phyloP scores from a whole-genome alignment of 805 yeast species.

The Barnettozyma vustinii region DNA sequence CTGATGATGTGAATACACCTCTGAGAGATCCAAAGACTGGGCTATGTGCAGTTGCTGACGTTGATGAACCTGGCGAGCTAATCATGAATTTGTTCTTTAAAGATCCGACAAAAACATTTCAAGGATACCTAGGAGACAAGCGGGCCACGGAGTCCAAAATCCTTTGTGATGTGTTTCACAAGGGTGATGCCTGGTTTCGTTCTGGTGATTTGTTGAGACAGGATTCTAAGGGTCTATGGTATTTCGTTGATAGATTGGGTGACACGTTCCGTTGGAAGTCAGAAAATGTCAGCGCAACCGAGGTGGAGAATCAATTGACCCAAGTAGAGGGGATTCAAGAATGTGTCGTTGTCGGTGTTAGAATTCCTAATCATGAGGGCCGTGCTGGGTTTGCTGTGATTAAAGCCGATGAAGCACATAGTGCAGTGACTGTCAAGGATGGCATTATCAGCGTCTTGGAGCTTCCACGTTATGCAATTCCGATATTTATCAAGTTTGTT shows the following conservation, averaged over 20 bases:
- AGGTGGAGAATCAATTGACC: slow-evolving; percentile 73
- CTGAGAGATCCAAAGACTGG: slow-evolving; percentile 68
- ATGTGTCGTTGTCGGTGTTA: slow-evolving; percentile 82
- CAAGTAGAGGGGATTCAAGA: slow-evolving; percentile 42
- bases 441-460: slow-evolving; percentile 35
- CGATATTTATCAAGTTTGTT: slow-evolving; percentile 72
- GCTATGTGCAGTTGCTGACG: slow-evolving; percentile 45
- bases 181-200: slow-evolving; percentile 90
- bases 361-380: slow-evolving; percentile 86
- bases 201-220: slow-evolving; percentile 76
- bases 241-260: slow-evolving; percentile 88
- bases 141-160: slow-evolving; percentile 77
- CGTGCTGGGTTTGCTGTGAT: slow-evolving; percentile 88
- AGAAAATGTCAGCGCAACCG: slow-evolving; percentile 90
- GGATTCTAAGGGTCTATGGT: slow-evolving; percentile 65
- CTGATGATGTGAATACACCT: slow-evolving; percentile 67
- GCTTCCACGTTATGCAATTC: slow-evolving; percentile 82
- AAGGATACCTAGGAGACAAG: slow-evolving; percentile 81
- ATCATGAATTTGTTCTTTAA: slow-evolving; percentile 65
- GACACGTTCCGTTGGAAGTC: slow-evolving; percentile 97
- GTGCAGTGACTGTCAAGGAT: slow-evolving; percentile 30
- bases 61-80: slow-evolving; percentile 81
- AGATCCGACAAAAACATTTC: slow-evolving; percentile 71
- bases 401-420: slow-evolving; percentile 37
- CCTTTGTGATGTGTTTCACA: slow-evolving; percentile 62